Percentiles rank a stretch among this genome's conserved stretches.
Evolutionary conservation across 1,284 basidiomycete genomes (phyloP).

Genomic region (Quambalaria eucalypti): DNA sequence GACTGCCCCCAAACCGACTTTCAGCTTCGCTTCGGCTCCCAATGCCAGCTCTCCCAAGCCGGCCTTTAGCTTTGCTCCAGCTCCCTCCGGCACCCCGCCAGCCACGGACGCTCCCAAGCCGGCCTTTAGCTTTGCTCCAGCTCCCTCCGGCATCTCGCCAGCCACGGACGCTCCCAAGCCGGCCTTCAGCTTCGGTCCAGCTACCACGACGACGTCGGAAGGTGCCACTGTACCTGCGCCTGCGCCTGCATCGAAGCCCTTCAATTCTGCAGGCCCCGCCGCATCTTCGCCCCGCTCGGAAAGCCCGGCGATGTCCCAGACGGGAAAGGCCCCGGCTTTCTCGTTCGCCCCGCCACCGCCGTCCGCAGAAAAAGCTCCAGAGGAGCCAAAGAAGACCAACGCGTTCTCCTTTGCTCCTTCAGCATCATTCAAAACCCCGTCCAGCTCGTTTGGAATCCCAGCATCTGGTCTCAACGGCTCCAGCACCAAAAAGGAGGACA

Average conservation of each 20-base stretch:
- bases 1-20: background rate
- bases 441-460: no score
- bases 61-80: background rate
- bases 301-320: background rate
- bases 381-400: background rate
- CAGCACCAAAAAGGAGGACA: background rate
- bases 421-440: no score
- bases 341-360: background rate
- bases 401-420: background rate
- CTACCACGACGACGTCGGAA: background rate
- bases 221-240: background rate
- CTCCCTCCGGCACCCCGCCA: background rate
- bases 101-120: background rate
- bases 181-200: background rate
- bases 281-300: background rate
- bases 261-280: no score
- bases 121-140: background rate
- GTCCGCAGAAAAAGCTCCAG: background rate
- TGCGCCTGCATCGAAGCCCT: no score
- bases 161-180: background rate
- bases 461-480: no score
- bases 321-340: background rate
- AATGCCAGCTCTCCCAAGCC: background rate
- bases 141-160: background rate
- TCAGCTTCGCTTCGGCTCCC: background rate